phyloP scores from a whole-genome alignment of 208 protist species.

The Wallacemonas sp. region DNA sequence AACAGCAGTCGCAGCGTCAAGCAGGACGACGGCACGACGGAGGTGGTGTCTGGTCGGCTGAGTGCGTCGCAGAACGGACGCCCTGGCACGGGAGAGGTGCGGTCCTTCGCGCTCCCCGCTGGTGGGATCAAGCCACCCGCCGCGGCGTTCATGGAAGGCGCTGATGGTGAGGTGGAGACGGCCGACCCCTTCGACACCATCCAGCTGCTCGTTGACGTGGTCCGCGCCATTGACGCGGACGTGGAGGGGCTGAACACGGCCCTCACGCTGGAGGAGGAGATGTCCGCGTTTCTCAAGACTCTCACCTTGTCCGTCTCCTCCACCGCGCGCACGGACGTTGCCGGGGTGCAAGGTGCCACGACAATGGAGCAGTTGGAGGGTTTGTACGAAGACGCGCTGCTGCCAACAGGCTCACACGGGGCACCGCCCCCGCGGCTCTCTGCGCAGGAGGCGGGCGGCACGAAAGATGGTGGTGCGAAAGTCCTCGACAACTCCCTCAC shows the following conservation, averaged over 20 bases:
- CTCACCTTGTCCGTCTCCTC: constrained; percentile 82
- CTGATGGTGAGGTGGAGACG: constrained; percentile 22
- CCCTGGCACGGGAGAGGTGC: background rate
- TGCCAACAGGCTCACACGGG: constrained; percentile 45
- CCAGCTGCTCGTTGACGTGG: constrained; percentile 45
- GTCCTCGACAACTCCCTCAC: background rate
- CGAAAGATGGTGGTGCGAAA: constrained; percentile 1
- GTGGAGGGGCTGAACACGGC: constrained; percentile 61
- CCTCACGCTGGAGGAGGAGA: constrained; percentile 82
- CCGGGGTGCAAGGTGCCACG: constrained; percentile 9
- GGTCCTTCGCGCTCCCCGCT: background rate
- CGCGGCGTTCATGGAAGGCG: constrained; percentile 15
- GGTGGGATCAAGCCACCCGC: constrained; percentile 15
- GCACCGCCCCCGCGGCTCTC: constrained; percentile 1
- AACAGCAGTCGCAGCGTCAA: background rate
- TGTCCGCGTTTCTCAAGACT: constrained; percentile 82
- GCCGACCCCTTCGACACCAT: constrained; percentile 57
- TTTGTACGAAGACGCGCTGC: constrained; percentile 51
- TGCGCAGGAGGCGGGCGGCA: background rate
- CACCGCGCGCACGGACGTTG: constrained; percentile 55
- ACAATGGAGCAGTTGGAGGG: constrained; percentile 33
- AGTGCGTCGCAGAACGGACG: background rate
- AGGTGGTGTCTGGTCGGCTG: background rate
- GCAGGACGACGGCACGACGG: background rate
- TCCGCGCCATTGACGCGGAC: constrained; percentile 43